Evolutionary conservation across 2,329 filamentous ascomycete genomes (phyloP), one percentile per base, ranked within the genome.

Genomic region (Fusarium odoratissimum): DNA sequence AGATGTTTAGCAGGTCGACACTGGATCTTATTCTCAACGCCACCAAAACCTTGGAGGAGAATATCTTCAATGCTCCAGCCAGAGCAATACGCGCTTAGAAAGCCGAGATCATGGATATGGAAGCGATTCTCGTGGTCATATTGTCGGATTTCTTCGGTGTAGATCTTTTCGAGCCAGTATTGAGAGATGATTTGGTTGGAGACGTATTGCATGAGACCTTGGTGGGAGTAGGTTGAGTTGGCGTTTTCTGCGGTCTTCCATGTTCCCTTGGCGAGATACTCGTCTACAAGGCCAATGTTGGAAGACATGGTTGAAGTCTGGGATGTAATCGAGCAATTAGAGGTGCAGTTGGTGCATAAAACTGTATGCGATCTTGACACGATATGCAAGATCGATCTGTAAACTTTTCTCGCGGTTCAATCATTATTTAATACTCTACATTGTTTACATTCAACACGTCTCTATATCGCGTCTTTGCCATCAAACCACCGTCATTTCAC

Each of bases 181-280:
- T 76, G 73, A 0, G 75, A 69, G 11, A 76, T 76, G 42, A 76
- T 58, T 3, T 77, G 75, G 6, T 74, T 76, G 7, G 75, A 77
- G 23, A 76, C 64, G 45, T 77, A 76, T 42, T 76, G 75, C 73
- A 76, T 77, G 13, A 76, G 64, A 0, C 75, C 73, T 40, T 76
- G 75, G 44, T 76, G 73, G 0, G 75, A 76, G 51, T 76, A 76
- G 12, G 75, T 76, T 10, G 75, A 76, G 38, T 76, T 76, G 30
- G 75, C 75, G 33, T 76, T 76, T 19, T 76, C 75, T 0, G 75
- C 60, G 2, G 69, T 67, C 33, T 74, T 76, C 75, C 75, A 76
- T 25, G 75, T 71, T 30, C 71, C 64, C 23, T 76, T 69, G 7
- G 68, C 62, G 4, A 76, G 71, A 40, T 76, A 76, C 17, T 73